Evolutionary conservation across 2,329 filamentous ascomycete species (phyloP).

Genomic region (Cercospora sesami): DNA sequence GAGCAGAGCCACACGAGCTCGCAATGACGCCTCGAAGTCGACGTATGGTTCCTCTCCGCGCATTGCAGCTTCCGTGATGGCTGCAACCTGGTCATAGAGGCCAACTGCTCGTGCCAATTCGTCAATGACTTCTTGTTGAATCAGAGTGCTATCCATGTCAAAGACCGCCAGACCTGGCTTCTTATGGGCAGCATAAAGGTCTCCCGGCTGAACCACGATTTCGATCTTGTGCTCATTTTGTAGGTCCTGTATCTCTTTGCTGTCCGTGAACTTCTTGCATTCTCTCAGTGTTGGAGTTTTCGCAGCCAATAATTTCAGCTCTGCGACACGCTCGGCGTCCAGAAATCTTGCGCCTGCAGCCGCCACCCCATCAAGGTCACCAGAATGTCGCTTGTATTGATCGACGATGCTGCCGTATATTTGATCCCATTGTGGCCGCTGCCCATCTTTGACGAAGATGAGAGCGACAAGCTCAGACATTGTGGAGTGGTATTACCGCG

Average conservation of each 20-base stretch:
- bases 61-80: constrained; percentile 93
- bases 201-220: constrained; percentile 28
- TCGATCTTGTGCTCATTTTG: constrained; percentile 19
- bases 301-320: constrained; percentile 4
- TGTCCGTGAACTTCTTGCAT: constrained; percentile 24
- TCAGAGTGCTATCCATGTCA: constrained; percentile 98
- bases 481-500: background rate
- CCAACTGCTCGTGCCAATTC: constrained; percentile 84
- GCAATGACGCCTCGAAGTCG: constrained; percentile 82
- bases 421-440: constrained; percentile 16
- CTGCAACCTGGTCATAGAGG: constrained; percentile 66
- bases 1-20: constrained; percentile 75
- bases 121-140: constrained; percentile 97
- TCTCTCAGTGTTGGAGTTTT: constrained; percentile 1
- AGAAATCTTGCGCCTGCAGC: constrained; percentile 6
- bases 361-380: constrained; percentile 13
- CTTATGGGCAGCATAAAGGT: constrained; percentile 29
- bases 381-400: constrained; percentile 5
- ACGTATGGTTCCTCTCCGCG: constrained; percentile 71
- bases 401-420: constrained; percentile 13
- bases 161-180: constrained; percentile 76
- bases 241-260: constrained; percentile 11
- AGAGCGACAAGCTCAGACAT: constrained; percentile 18
- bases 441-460: constrained; percentile 15
- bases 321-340: constrained; percentile 16